A percentile compares a stretch with the other conserved stretches of the same genome.
Conservation (phyloP, 192 early-diverging fungal species). For the Gonapodya prolifera region DNA sequence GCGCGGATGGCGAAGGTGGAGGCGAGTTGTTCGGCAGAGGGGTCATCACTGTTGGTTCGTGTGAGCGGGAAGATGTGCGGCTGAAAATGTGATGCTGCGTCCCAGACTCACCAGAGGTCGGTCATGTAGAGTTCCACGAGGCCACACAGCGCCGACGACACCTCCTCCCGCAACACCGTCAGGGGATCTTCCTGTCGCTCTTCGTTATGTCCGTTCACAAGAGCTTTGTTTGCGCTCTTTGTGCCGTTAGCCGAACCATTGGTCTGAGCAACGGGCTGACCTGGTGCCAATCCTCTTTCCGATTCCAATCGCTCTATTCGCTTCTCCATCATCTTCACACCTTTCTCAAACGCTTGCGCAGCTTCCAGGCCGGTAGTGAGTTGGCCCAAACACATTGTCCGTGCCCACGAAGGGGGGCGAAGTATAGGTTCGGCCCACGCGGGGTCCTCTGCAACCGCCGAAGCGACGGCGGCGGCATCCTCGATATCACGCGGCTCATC, state of each 20-base stretch:
- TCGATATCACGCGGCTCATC: not conserved
- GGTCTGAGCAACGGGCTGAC: not conserved
- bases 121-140: constrained; percentile 97
- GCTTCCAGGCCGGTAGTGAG: constrained; percentile 25
- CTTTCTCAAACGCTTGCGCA: constrained; percentile 23
- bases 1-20: constrained; percentile 60
- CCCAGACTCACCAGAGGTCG: constrained; percentile 72
- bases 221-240: not conserved
- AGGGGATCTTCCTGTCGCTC: constrained; percentile 1
- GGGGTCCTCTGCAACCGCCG: not conserved
- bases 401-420: not conserved
- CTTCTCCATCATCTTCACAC: constrained; percentile 22
- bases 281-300: constrained; percentile 14
- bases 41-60: constrained; percentile 53
- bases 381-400: constrained; percentile 16
- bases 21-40: constrained; percentile 76
- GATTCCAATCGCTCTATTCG: constrained; percentile 15
- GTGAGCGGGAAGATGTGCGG: constrained; percentile 3
- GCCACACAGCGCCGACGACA: constrained; percentile 75
- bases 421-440: not conserved
- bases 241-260: not conserved
- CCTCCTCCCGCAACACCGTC: constrained; percentile 39
- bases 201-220: not conserved
- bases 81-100: not conserved
- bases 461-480: not conserved